Conservation (phyloP, 176 grass and related monocot species). For the Raddia guianensis region DNA sequence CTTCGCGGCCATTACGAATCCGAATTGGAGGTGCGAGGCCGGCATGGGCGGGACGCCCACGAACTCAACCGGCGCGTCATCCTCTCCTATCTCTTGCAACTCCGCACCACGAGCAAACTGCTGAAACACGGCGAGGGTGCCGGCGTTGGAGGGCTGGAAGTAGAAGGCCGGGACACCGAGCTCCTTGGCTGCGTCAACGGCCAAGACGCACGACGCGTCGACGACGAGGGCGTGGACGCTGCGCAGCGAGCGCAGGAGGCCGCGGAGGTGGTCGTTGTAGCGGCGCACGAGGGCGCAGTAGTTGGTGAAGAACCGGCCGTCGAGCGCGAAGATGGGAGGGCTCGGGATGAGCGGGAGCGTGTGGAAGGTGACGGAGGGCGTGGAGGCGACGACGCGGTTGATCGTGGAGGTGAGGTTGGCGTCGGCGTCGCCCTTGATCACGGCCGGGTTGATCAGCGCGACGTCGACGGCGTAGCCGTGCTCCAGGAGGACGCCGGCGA, state of each 20-base stretch:
- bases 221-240: constrained; percentile 41
- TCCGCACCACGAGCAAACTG: neutral
- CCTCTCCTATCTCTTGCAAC: constrained; percentile 36
- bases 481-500: constrained; percentile 39
- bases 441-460: constrained; percentile 15
- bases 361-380: constrained; percentile 43
- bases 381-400: constrained; percentile 3
- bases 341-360: constrained; percentile 16
- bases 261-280: constrained; percentile 25
- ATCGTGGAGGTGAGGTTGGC: neutral
- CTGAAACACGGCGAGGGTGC: constrained; percentile 34
- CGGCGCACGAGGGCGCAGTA: constrained; percentile 1
- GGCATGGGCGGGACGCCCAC: constrained; percentile 40
- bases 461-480: constrained; percentile 33
- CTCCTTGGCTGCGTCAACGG: constrained; percentile 28
- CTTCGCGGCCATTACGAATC: neutral
- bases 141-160: constrained; percentile 43
- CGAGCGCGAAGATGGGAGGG: no score
- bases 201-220: constrained; percentile 30
- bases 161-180: constrained; percentile 44
- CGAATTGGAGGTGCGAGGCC: constrained; percentile 32
- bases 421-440: neutral
- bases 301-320: neutral
- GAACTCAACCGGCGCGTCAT: constrained; percentile 25
- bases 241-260: constrained; percentile 39